Evolutionary conservation across 148 eudicot species (phyloP).

Genomic region (Hydrangea macrophylla): DNA sequence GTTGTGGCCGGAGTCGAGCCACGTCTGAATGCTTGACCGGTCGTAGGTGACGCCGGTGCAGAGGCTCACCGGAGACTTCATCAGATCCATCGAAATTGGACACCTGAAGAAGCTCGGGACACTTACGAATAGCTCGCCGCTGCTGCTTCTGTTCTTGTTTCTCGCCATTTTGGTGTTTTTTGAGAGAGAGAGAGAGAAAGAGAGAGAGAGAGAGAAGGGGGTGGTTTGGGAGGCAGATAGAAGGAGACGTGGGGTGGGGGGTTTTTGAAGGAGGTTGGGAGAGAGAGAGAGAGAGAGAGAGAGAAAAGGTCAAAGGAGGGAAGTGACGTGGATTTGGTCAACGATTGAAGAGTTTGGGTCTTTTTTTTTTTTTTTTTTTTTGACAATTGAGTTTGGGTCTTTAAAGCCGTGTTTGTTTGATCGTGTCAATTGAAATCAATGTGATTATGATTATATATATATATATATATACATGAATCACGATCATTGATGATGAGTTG

Average conservation of each 20-base stretch:
- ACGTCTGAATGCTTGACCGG: constrained; percentile 55
- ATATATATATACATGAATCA: no score
- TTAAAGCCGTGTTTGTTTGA: no score
- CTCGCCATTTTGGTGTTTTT: constrained; percentile 22
- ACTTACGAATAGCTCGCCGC: constrained; percentile 36
- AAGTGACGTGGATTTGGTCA: constrained; percentile 20
- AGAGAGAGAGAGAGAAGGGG: not conserved
- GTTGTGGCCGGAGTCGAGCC: constrained; percentile 68
- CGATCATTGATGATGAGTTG: no score
- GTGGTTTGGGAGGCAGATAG: not conserved
- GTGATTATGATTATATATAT: not conserved
- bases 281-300: not conserved
- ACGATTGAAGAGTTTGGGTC: not conserved
- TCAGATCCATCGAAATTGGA: constrained; percentile 65
- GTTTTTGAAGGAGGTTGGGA: not conserved
- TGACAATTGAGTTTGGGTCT: no score
- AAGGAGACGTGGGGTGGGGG: not conserved
- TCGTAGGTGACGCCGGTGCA: constrained; percentile 77
- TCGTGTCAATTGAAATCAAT: no score
- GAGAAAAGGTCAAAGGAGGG: constrained; percentile 10
- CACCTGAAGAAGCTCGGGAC: constrained; percentile 58
- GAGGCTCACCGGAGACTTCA: constrained; percentile 63
- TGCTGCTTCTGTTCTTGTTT: no score
- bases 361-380: no score
- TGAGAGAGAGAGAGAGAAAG: not conserved